Evolutionary conservation across 1,284 basidiomycete species (phyloP), one percentile per base, ranked within the genome.

Genomic region (Cutaneotrichosporon arboriforme): DNA sequence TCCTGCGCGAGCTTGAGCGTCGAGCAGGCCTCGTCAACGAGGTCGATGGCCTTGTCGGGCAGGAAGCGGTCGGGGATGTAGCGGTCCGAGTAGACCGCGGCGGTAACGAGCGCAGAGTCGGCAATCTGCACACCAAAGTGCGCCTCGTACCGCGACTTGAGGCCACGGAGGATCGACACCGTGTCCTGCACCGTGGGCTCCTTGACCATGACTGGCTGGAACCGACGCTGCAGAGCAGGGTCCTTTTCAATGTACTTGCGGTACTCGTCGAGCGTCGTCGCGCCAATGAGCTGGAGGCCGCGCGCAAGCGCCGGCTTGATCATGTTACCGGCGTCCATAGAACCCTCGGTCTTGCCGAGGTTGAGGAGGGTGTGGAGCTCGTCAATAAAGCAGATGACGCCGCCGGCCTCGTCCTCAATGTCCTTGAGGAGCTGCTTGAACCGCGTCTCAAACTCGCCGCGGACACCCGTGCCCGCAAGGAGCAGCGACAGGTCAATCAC

Each of bases 81-180:
- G 8, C 89, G 81, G 39, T 87, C 82, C 2, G 82, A 78, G 61
- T 90, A 90, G 4, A 90, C 83, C 2, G 88, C 87, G n/a, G 64
- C 86, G 1, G 88, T 90, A 12, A 96, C 90, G 13, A 96, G 77
- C 0, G 91, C 90, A 3, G 81, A 80, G 66, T 96, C 91, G 4
- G 87, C 83, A 54, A 96, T 92, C 64, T 88, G 87, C 1, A 96
- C 89, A 52, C 91, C 91, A 64, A 92, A 90, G 67, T 94, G 90
- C 0, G 90, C 69, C 64, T 94, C 91, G 63, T 92, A 92, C 42
- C 84, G 79, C 0, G 84, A 75, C 69, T 92, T 91, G 41, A 94
- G 77, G 4, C 91, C 91, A 31, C 90, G 84, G 1, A 94, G 80
- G 58, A 94, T 94, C 5, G 88, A 90, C 40, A 93, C 87, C 0